These are phyloP conservation scores for Xylaria longipes DNA, from an alignment of 495 filamentous ascomycete genomes.

Conservation along the genomic window DNA sequence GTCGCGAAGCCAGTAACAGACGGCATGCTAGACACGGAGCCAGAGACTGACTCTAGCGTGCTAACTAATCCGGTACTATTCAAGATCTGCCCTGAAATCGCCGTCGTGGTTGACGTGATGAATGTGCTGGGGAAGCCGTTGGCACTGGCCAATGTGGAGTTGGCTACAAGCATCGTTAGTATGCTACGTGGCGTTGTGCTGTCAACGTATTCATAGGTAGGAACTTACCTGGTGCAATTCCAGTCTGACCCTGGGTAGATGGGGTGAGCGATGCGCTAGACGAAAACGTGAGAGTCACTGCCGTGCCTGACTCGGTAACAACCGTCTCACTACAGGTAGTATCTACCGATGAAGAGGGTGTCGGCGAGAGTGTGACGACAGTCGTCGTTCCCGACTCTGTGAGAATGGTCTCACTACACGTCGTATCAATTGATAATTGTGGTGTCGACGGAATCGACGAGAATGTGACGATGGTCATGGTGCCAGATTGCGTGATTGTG, in stretches of 20 bases:
- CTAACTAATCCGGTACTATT: slow-evolving; percentile 27
- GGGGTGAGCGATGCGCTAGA: background rate
- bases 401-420: slow-evolving; percentile 36
- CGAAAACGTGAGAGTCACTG: background rate
- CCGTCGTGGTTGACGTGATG: slow-evolving; percentile 34
- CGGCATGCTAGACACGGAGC: slow-evolving; percentile 11
- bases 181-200: background rate
- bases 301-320: slow-evolving; percentile 20
- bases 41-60: slow-evolving; percentile 4
- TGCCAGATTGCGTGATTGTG: slow-evolving; percentile 35
- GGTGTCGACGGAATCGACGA: slow-evolving; percentile 19
- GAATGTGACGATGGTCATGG: slow-evolving; percentile 29
- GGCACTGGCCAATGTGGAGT: slow-evolving; percentile 10
- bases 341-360: slow-evolving; percentile 14
- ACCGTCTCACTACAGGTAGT: slow-evolving; percentile 27
- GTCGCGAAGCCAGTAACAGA: background rate
- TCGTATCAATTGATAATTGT: slow-evolving; percentile 33
- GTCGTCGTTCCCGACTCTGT: slow-evolving; percentile 29
- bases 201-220: background rate
- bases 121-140: slow-evolving; percentile 35
- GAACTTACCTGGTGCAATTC: slow-evolving; percentile 21
- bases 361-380: slow-evolving; percentile 30
- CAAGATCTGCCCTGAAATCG: slow-evolving; percentile 21
- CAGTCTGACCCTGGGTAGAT: slow-evolving; percentile 3
- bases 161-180: slow-evolving; percentile 8